phyloP scores from a whole-genome alignment of 1,284 basidiomycete species.

The Macrocybe sp. region DNA sequence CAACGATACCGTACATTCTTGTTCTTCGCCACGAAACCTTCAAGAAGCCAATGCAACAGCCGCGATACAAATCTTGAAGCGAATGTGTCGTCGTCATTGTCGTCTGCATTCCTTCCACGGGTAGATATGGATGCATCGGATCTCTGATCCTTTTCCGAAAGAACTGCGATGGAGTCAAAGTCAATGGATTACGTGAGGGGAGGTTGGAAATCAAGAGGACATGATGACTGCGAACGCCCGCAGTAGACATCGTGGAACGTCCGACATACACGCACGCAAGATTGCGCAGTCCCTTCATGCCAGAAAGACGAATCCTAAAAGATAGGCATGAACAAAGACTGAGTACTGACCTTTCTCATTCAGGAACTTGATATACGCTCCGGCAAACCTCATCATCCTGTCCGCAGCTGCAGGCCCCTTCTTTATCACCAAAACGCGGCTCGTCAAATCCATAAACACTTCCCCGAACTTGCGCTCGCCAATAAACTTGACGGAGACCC shows the following conservation, averaged over 20 bases:
- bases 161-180: too few species aligned
- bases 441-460: constrained; percentile 67
- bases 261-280: too few species aligned
- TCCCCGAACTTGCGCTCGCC: constrained; percentile 83
- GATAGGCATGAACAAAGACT: too few species aligned
- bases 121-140: constrained; percentile 23
- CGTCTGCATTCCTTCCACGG: constrained; percentile 25
- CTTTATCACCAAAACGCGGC: constrained; percentile 74
- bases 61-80: constrained; percentile 72
- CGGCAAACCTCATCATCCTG: constrained; percentile 81
- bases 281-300: too few species aligned
- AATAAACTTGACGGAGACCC: constrained; percentile 51
- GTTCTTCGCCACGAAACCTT: constrained; percentile 87
- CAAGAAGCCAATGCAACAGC: constrained; percentile 75
- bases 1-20: constrained; percentile 84
- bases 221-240: too few species aligned
- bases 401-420: constrained; percentile 83
- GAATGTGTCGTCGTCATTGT: constrained; percentile 64
- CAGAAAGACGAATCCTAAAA: too few species aligned
- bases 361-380: constrained; percentile 76
- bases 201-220: too few species aligned
- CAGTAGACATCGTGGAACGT: too few species aligned
- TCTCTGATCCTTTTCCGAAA: constrained; percentile 18
- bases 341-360: constrained; percentile 63
- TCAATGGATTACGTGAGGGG: too few species aligned